Conservation (phyloP, 2,329 filamentous ascomycete genomes). For the Pseudopyricularia cyperi region DNA sequence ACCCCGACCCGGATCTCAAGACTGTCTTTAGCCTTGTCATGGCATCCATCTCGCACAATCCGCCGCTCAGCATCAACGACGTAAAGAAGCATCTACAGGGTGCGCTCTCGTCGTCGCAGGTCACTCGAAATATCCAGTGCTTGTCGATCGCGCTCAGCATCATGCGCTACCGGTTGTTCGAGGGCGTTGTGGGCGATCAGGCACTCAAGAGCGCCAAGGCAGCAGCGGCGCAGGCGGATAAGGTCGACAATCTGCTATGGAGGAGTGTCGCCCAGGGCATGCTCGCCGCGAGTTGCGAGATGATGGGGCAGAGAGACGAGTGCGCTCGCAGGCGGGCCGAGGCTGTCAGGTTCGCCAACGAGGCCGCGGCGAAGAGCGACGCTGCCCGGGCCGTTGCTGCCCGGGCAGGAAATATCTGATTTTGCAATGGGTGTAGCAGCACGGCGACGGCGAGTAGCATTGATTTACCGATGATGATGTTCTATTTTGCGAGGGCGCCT, state of each 20-base stretch:
- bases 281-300: slow-evolving; percentile 61
- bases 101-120: slow-evolving; percentile 57
- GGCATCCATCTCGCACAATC: slow-evolving; percentile 51
- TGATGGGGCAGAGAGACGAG: slow-evolving; percentile 37
- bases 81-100: slow-evolving; percentile 68
- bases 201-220: slow-evolving; percentile 64
- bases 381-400: not conserved
- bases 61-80: slow-evolving; percentile 54
- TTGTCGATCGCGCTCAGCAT: slow-evolving; percentile 73
- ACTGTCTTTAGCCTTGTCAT: slow-evolving; percentile 67
- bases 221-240: slow-evolving; percentile 52
- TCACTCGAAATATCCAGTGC: slow-evolving; percentile 62
- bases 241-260: slow-evolving; percentile 62
- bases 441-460: not conserved
- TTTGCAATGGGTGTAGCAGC: no score
- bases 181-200: slow-evolving; percentile 68
- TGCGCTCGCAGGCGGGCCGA: not conserved
- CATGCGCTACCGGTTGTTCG: slow-evolving; percentile 74
- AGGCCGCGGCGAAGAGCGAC: slow-evolving; percentile 14
- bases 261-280: slow-evolving; percentile 71
- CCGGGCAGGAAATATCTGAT: not conserved
- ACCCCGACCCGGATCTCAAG: slow-evolving; percentile 62
- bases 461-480: not conserved
- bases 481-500: not conserved
- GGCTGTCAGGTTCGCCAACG: slow-evolving; percentile 20